Evolutionary conservation across 441 rosid species (phyloP).

Genomic region (Kokia cookei): DNA sequence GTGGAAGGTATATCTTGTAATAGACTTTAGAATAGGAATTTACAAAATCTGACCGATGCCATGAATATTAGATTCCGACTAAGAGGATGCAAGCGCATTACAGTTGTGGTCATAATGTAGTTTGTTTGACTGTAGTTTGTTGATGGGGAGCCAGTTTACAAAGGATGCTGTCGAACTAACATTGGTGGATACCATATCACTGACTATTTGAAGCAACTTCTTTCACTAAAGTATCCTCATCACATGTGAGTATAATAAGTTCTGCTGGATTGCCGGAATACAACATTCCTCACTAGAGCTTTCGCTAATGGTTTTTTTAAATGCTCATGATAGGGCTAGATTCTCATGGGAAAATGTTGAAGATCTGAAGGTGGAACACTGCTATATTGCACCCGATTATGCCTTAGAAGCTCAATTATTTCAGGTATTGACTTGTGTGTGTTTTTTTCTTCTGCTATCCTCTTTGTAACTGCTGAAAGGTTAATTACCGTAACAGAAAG

Average conservation of each 20-base stretch:
- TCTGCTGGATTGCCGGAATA: conserved; percentile 7
- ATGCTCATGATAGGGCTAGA: conserved; percentile 45
- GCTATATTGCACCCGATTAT: conserved; percentile 75
- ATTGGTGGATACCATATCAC: conserved; percentile 92
- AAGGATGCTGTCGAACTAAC: conserved; percentile 76
- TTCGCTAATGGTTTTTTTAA: conserved; percentile 9
- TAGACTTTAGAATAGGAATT: not conserved
- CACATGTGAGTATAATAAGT: conserved; percentile 52
- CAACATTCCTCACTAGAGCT: conserved; percentile 3
- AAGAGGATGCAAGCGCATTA: not conserved
- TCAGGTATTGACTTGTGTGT: conserved; percentile 41
- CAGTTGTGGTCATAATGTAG: not conserved
- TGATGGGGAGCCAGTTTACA: conserved; percentile 77
- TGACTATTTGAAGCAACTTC: conserved; percentile 85
- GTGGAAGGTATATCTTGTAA: too few relatives aligned
- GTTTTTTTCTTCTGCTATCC: conserved; percentile 1
- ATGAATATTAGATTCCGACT: not conserved
- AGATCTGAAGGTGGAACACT: conserved; percentile 91
- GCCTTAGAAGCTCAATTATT: conserved; percentile 61
- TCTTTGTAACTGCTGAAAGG: conserved; percentile 10
- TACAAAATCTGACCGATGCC: not conserved
- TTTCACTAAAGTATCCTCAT: conserved; percentile 86
- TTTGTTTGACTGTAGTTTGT: conserved; percentile 52
- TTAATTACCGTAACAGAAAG: conserved; percentile 49
- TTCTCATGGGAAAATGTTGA: conserved; percentile 91